Conservation (phyloP, 306 rosid genomes). For the Acacia melanoxylon region DNA sequence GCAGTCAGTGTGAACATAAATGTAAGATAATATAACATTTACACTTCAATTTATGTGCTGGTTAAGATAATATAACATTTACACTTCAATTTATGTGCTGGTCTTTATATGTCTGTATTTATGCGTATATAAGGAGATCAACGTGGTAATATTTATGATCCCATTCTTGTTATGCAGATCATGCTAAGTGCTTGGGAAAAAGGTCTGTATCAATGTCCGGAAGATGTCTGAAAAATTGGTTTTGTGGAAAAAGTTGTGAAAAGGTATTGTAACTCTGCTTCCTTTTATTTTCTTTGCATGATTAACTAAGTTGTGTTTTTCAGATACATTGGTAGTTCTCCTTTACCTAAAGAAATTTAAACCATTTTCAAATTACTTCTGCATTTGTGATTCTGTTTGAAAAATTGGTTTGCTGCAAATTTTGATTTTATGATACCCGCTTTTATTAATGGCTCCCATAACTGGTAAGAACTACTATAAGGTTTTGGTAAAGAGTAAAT, state of each 20-base stretch:
- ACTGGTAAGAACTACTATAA: constrained; percentile 9
- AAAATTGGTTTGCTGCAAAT: background rate
- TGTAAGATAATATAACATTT: constrained; percentile 45
- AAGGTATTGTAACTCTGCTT: constrained; percentile 48
- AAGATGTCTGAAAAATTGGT: constrained; percentile 47
- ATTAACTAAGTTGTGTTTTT: background rate
- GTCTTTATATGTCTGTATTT: constrained; percentile 1
- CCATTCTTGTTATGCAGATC: constrained; percentile 56
- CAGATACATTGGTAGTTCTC: background rate
- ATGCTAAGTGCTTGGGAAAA: constrained; percentile 53
- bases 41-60: constrained; percentile 16
- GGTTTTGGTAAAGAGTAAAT: background rate
- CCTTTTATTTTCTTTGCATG: background rate
- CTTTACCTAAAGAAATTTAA: background rate
- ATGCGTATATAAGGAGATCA: background rate
- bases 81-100: constrained; percentile 16
- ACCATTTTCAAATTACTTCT: background rate
- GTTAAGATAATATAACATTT: constrained; percentile 30
- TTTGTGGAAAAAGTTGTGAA: constrained; percentile 64
- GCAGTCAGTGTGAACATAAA: constrained; percentile 77
- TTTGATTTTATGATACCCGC: background rate
- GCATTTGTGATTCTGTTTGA: background rate
- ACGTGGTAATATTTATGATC: constrained; percentile 21
- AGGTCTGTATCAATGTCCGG: constrained; percentile 29
- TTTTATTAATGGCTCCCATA: constrained; percentile 1